Conservation (phyloP, 2,329 filamentous ascomycete genomes). For the Elsinoe perseae region DNA sequence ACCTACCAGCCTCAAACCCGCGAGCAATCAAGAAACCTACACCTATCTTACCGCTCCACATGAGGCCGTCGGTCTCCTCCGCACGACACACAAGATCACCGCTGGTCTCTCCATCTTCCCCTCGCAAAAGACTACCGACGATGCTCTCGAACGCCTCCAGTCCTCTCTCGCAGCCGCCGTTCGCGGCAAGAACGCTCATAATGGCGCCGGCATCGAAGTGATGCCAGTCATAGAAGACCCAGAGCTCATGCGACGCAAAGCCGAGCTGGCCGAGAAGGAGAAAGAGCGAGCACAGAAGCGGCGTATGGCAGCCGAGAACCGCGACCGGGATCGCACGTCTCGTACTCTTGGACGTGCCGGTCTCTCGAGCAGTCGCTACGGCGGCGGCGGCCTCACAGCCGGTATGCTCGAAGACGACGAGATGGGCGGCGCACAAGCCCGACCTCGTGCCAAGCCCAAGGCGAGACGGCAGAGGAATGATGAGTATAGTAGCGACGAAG, state of each 20-base stretch:
- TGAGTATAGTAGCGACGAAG: slow-evolving; percentile 64
- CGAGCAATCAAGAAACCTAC: slow-evolving; percentile 54
- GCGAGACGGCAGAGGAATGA: slow-evolving; percentile 35
- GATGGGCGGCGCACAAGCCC: slow-evolving; percentile 28
- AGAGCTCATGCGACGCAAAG: slow-evolving; percentile 64
- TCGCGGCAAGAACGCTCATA: slow-evolving; percentile 45
- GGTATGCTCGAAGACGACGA: slow-evolving; percentile 62
- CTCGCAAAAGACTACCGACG: slow-evolving; percentile 60
- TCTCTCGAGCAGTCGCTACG: slow-evolving; percentile 37
- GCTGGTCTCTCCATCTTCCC: slow-evolving; percentile 63
- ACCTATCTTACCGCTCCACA: slow-evolving; percentile 69
- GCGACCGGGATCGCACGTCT: slow-evolving; percentile 52
- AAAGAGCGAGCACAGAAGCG: slow-evolving; percentile 58
- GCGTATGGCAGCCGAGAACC: slow-evolving; percentile 59
- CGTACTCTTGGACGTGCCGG: slow-evolving; percentile 44
- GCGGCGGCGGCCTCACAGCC: slow-evolving; percentile 55
- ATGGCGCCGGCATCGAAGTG: slow-evolving; percentile 53
- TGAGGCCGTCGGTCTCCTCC: slow-evolving; percentile 57
- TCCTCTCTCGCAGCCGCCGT: slow-evolving; percentile 59
- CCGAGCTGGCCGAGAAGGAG: slow-evolving; percentile 68
- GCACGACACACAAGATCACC: slow-evolving; percentile 68
- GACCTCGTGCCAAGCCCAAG: slow-evolving; percentile 20
- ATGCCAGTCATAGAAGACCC: slow-evolving; percentile 66
- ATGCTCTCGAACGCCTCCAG: slow-evolving; percentile 61
- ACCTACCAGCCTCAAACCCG: slow-evolving; percentile 33